These are phyloP conservation scores for Rosa chinensis DNA, from an alignment of 306 rosid species.

Conservation along the genomic window DNA sequence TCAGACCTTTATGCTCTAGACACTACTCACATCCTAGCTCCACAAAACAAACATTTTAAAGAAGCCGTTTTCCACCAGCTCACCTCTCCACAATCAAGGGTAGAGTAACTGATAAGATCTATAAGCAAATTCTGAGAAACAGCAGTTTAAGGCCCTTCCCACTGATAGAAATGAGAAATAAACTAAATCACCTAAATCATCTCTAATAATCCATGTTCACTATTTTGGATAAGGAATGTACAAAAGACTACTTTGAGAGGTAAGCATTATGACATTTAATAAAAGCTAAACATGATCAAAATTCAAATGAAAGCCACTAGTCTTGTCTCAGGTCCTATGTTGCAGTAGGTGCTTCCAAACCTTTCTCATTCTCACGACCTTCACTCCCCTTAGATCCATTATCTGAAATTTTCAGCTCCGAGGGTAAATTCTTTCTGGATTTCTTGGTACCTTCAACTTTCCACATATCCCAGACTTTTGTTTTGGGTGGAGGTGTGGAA, in stretches of 20 bases:
- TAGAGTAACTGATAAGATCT: neutral
- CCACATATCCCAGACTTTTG: conserved; percentile 58
- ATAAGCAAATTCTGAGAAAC: neutral
- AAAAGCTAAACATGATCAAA: neutral
- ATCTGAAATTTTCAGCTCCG: conserved; percentile 54
- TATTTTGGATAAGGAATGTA: conserved; percentile 7
- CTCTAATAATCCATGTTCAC: neutral
- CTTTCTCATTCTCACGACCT: conserved; percentile 15
- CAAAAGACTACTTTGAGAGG: neutral
- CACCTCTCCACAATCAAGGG: neutral
- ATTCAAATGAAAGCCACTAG: neutral
- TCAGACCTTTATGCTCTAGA: neutral
- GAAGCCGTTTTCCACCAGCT: neutral
- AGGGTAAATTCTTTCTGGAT: conserved; percentile 61
- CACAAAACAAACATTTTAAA: neutral
- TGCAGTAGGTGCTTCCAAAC: conserved; percentile 52
- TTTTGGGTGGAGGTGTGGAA: conserved; percentile 67
- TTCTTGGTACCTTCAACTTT: conserved; percentile 56
- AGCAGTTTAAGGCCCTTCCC: neutral
- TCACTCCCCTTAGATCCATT: neutral
- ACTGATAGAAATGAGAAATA: neutral
- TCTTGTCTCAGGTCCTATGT: conserved; percentile 33
- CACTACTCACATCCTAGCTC: neutral
- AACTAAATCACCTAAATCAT: neutral
- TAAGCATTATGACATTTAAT: conserved; percentile 10